Base-by-base conservation (phyloP, 2,329 filamentous ascomycete species). In the Dactylellina drechsleri region DNA sequence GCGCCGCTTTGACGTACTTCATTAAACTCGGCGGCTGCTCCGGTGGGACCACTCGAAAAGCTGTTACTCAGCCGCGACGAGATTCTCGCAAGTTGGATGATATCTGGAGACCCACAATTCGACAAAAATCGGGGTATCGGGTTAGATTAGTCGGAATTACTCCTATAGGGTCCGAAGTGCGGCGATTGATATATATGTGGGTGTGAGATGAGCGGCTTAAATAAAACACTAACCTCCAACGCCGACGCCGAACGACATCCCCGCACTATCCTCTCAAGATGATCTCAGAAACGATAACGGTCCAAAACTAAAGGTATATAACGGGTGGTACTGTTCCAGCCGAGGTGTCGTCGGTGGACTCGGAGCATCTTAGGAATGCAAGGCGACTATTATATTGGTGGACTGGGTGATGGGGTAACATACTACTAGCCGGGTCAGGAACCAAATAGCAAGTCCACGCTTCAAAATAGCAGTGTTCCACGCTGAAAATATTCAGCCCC, bases 171-270 rank as follows among this genome's bases (percentile, higher is more conserved):
- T 52, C 40, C 54, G 54, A 43, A 49, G 58, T 18, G 23, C 58
- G n/a, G 58, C 41, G 58, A 49, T 50, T 31, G 28, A 36, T 36
- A 36, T 7, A 36, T 36, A 36, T 36, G 31, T 23, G 23, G 2
- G 23, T 23, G 23, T 23, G 31, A 47, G 13, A 10, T 12, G 43
- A 12, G 43, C 16, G 43, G 43, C 16, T 15, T 12, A 18, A n/a
- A n/a, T 43, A 41, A 15, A 18, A 20, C 0, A 45, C 71, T 15
- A 52, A 75, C 71, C 71, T 75, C 71, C 71, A 68, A 75, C 58
- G 23, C 71, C 71, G 16, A 75, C 64, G 28, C 71, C 71, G 71
- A 75, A 75, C 58, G 71, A 75, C 71, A 75, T 75, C 71, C 70
- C 64, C 64, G 71, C 64, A 53, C 50, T 57, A 50, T 74, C 31